Base-by-base conservation (phyloP, 169 alveolate genomes). In the Ichthyophthirius multifiliis region DNA sequence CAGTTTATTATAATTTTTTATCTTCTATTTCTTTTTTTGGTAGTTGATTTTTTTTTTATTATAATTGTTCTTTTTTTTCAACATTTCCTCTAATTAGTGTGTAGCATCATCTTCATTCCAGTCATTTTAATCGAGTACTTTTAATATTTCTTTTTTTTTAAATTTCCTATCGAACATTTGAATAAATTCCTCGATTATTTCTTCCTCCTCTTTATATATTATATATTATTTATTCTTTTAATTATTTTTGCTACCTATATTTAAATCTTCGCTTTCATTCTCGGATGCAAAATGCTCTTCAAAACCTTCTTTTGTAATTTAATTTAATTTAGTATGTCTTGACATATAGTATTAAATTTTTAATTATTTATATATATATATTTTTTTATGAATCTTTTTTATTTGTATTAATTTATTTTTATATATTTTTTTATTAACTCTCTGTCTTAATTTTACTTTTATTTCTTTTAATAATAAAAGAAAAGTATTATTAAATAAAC, bases 81-180 rank as follows among this genome's bases (percentile, higher is more conserved):
- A 39, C 5, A 23, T 32, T 16, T 76, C 47, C 48, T 37, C 41
- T 2, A 76, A 41, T 4, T 41, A 43, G 31, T 76, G 67, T 5
- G 30, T 34, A 15, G 74, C 76, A n/a, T 43, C 75, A 63, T 76
- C 83, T 35, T 30, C 46, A 37, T 48, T 65, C 47, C 83, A 67
- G 23, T 76, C 55, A 13, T 67, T 37, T 5, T 76, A 55, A 37
- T 76, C 64, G 32, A 76, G 41, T 15, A 23, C 43, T 37, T 65
- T 71, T 35, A 76, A 23, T 15, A 63, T 18, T 30, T 76, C 31
- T 23, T 62, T 62, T 35, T 37, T 41, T 5, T 41, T 76, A 30
- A 39, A 76, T 1, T 30, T n/a, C 18, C 18, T 39, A 41, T 75
- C 32, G 9, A 45, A 75, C 16, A 47, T 62, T 4, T 15, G 2